Evolutionary conservation across 768 basidiomycete genomes (phyloP).

Genomic region (Rhodotorula graminis): DNA sequence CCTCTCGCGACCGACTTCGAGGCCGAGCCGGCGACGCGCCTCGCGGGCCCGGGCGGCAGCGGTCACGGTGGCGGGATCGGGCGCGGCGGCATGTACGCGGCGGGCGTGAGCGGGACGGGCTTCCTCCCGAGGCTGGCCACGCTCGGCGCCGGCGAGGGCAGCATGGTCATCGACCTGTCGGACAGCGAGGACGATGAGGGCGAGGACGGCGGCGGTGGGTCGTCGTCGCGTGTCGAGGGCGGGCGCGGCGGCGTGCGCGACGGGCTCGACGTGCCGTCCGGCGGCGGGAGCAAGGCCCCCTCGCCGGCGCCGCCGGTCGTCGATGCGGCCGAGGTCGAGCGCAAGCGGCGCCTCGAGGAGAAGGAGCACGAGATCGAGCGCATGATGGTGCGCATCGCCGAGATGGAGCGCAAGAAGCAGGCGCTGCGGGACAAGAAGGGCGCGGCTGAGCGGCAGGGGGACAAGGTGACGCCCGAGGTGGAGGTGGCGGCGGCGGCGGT

Average conservation of each 20-base stretch:
- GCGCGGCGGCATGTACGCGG: neutral
- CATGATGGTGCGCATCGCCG: slow-evolving; percentile 23
- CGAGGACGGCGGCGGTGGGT: slow-evolving; percentile 39
- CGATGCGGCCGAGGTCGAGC: slow-evolving; percentile 7
- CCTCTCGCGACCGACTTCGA: slow-evolving; percentile 52
- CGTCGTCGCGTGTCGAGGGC: no score
- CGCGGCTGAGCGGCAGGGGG: no score
- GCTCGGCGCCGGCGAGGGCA: neutral
- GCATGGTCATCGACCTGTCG: slow-evolving; percentile 20
- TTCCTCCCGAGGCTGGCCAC: neutral
- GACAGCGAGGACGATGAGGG: slow-evolving; percentile 51
- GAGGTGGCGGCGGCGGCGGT: no score
- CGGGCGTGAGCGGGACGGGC: neutral
- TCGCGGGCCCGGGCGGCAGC: neutral
- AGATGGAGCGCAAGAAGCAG: slow-evolving; percentile 18
- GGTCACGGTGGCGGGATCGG: no score
- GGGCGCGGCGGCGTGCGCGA: no score
- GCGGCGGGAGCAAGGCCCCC: neutral
- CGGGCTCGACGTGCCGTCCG: slow-evolving; percentile 32
- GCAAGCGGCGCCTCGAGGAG: slow-evolving; percentile 56
- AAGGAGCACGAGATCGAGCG: slow-evolving; percentile 51
- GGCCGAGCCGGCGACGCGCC: neutral
- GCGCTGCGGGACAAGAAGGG: neutral
- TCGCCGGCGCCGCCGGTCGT: slow-evolving; percentile 43
- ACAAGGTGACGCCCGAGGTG: no score